These are phyloP conservation scores for Phytophthora pluvialis DNA, from an alignment of 352 stramenopile species.

Conservation along the genomic window DNA sequence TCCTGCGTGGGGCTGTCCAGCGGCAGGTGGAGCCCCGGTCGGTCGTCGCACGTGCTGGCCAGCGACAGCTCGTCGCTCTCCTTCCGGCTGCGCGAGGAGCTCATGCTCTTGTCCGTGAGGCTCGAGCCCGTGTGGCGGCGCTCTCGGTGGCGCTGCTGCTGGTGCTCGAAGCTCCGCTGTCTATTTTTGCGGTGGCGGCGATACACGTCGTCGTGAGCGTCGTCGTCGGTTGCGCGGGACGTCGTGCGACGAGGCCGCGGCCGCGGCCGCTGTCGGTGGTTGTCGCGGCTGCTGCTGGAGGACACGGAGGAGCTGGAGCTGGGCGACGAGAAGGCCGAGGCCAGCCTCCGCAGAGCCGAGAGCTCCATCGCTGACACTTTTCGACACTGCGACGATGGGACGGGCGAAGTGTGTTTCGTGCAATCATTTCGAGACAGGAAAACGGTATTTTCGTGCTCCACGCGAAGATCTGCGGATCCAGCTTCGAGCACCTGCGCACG, in stretches of 20 bases:
- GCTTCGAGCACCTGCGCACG: too few relatives aligned
- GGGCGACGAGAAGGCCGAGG: constrained; percentile 17
- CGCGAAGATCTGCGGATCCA: too few relatives aligned
- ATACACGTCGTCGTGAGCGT: constrained; percentile 23
- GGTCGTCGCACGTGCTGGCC: constrained; percentile 29
- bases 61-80: constrained; percentile 38
- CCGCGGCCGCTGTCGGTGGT: constrained; percentile 4
- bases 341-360: constrained; percentile 11
- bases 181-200: constrained; percentile 34
- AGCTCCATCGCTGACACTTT: constrained; percentile 34
- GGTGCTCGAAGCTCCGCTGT: constrained; percentile 13
- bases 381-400: constrained; percentile 28
- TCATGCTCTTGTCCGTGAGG: constrained; percentile 34
- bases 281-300: constrained; percentile 31
- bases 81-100: constrained; percentile 30
- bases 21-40: constrained; percentile 42
- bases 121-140: constrained; percentile 28
- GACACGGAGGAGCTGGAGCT: constrained; percentile 37
- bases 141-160: constrained; percentile 14
- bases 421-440: constrained; percentile 3
- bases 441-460: too few relatives aligned
- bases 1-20: constrained; percentile 31
- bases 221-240: background rate
- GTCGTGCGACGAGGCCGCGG: background rate
- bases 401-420: background rate